These are phyloP conservation scores for Salix viminalis DNA, from an alignment of 345 rosid species.

Conservation along the genomic window DNA sequence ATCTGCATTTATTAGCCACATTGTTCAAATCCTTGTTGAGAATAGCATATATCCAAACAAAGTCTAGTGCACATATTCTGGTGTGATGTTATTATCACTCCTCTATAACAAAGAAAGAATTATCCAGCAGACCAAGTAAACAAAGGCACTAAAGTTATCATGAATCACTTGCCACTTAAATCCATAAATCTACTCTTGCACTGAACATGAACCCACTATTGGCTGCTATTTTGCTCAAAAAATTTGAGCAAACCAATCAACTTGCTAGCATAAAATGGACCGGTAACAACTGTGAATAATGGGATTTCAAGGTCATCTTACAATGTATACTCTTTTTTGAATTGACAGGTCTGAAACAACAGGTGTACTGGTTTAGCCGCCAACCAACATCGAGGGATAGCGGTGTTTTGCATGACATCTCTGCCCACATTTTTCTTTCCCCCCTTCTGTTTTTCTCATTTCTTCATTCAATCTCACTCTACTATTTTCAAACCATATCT, in stretches of 20 bases:
- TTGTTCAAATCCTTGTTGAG: slow-evolving; percentile 1
- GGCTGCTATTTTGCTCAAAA: not conserved
- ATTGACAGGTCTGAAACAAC: too few relatives aligned
- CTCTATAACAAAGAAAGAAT: not conserved
- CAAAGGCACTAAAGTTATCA: not conserved
- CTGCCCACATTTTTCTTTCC: too few relatives aligned
- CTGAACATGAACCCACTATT: not conserved
- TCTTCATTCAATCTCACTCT: not conserved
- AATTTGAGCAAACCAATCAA: too few relatives aligned
- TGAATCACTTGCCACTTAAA: not conserved
- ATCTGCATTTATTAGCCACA: slow-evolving; percentile 28
- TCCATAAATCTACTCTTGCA: not conserved
- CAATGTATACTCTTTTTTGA: too few relatives aligned
- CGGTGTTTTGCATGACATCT: too few relatives aligned
- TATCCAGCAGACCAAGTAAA: too few relatives aligned
- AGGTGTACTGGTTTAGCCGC: too few relatives aligned
- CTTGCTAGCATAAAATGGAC: not conserved
- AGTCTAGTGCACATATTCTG: not conserved
- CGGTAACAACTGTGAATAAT: not conserved
- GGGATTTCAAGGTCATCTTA: too few relatives aligned
- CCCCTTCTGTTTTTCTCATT: not conserved
- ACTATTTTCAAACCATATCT: not conserved
- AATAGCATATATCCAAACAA: not conserved
- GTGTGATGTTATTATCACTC: not conserved
- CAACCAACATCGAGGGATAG: too few relatives aligned